Evolutionary conservation across 768 basidiomycete species (phyloP), one percentile per base, ranked within the genome.

Genomic region (Calocera cornea): DNA sequence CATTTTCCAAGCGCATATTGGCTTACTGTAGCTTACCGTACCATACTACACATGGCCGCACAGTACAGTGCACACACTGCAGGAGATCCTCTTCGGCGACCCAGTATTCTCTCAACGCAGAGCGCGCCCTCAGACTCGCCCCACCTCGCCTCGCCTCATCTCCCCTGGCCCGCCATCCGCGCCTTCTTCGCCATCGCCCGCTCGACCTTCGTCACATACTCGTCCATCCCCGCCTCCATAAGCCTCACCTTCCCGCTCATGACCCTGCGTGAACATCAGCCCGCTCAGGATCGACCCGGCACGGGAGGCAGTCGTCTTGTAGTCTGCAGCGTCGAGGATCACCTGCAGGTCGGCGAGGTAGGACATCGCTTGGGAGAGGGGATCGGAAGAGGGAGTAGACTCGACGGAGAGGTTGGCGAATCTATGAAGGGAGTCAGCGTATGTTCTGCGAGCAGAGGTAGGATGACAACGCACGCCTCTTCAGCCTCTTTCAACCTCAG

Each of bases 251-350:
- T 47, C 44, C 44, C 44, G 24, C 24, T 47, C 16, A 47, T 19
- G 44, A 47, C 44, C 76, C 38, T 78, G 73, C 0, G 75, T 70
- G 74, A 88, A 88, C 0, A 87, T 87, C 1, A 89, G 76, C 0
- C 87, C 87, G 24, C 75, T 71, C 12, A 88, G 78, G 65, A 89
- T 83, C 0, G 72, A 72, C 38, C 80, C 78, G 0, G 86, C 87
- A 16, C 73, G 70, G 1, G 73, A 69, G n/a, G 75, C 71, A 14
- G 76, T 73, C 1, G 72, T 72, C 19, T 60, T 12, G 54, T 60
- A 60, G 54, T 60, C 54, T 0, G 68, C 65, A 1, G 74, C 69
- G 27, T 74, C 74, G 66, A 69, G 66, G 34, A 22, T 64, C 0
- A 40, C 50, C 16, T 65, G 64, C 0, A 66, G 31, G 19, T 70